Base-by-base conservation (phyloP, 1,139 yeast genomes). In the Debaryomyces coudertii region DNA sequence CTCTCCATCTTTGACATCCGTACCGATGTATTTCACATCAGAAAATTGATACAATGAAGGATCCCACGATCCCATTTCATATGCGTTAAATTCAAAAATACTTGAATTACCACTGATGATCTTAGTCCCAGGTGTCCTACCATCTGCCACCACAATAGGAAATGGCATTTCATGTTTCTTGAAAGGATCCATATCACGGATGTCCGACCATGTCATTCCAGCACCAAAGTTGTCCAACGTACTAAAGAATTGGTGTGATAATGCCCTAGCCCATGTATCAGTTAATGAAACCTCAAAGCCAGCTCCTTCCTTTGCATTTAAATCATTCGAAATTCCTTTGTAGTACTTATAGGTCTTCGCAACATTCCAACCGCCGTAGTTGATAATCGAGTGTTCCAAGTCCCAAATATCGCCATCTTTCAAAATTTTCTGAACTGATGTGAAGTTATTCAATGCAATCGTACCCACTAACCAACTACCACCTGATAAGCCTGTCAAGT, bases 241-340 rank as follows among this genome's bases (percentile, higher is more conserved):
- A 48, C 85, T 72, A 61, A 90, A 83, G 62, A 86, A 85, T 66
- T 89, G 95, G 58, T 85, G 80, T 0, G 95, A 80, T 44, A 90
- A 71, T 1, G 90, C 85, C 60, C 96, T 75, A n/a, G 95, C 95
- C 97, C 97, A 92, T 51, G 87, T 79, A 69, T 90, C 97, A n/a
- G 97, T 90, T 46, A 92, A 57, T 5, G 92, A 81, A 28, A 83
- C 71, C 44, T 85, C 83, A 66, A 77, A 92, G 1, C 96, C 97
- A 0, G 96, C 96, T 35, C 82, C 73, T 48, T 71, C 67, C 66
- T 92, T 90, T 36, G 58, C 82, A 23, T 77, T 71, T 25, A 87
- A 70, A 40, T 80, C 83, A 47, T 77, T 78, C 40, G 66, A 58
- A 43, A 88, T 77, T 29, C 68, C 60, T 48, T 73, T 69, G 76